These are phyloP conservation scores for Debaryomyces robertsiae DNA, from an alignment of 1,139 yeast genomes.

Conservation along the genomic window DNA sequence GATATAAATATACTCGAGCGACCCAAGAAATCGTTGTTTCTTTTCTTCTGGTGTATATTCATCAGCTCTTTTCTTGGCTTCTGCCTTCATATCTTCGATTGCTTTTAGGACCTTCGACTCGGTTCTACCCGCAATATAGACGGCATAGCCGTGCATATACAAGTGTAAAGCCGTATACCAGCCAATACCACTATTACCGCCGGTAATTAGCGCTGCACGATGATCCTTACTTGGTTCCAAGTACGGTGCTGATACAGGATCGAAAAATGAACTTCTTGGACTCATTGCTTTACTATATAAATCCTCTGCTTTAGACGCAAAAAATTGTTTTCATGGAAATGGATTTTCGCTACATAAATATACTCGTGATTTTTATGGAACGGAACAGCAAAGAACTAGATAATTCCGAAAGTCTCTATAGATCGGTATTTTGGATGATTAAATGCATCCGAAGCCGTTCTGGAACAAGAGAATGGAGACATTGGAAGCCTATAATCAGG, in stretches of 20 bases:
- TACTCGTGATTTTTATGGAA: no score
- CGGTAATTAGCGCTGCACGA: slow-evolving; percentile 70
- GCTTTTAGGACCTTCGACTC: slow-evolving; percentile 57
- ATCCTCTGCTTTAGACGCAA: no score
- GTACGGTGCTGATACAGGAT: slow-evolving; percentile 38
- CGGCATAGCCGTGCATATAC: slow-evolving; percentile 74
- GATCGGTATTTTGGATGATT: no score
- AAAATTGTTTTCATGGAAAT: no score
- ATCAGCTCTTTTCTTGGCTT: slow-evolving; percentile 44
- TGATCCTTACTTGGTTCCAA: slow-evolving; percentile 44
- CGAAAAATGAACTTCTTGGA: slow-evolving; percentile 14
- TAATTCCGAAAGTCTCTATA: no score
- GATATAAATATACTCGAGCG: slow-evolving; percentile 29
- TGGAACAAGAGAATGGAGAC: no score
- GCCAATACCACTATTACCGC: slow-evolving; percentile 83
- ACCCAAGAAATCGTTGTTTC: slow-evolving; percentile 25
- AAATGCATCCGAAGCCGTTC: no score
- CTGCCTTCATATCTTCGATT: slow-evolving; percentile 53
- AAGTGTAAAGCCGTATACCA: slow-evolving; percentile 75
- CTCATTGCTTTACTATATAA: no score
- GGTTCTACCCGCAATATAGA: slow-evolving; percentile 74
- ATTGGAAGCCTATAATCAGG: no score
- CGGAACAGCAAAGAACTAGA: no score
- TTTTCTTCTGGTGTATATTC: slow-evolving; percentile 22
- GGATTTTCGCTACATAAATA: no score